phyloP scores from a whole-genome alignment of 768 basidiomycete species.

The Suillus weaverae region DNA sequence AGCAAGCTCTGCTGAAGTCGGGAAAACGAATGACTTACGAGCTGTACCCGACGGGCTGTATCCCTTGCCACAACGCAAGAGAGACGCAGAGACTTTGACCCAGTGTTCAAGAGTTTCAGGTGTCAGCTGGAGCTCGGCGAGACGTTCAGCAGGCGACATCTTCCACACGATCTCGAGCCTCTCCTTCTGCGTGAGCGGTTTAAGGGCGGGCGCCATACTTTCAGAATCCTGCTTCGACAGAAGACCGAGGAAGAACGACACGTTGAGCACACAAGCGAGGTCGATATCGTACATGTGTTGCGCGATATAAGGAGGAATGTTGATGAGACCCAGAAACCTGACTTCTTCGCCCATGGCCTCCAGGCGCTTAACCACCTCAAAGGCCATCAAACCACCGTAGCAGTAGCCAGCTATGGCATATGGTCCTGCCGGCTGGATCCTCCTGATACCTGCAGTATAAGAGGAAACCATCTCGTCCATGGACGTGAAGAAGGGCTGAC shows the following conservation, averaged over 20 bases:
- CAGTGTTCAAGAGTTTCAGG: conserved; percentile 27
- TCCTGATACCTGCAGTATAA: conserved; percentile 33
- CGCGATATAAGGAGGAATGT: conserved; percentile 38
- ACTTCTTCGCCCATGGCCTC: conserved; percentile 31
- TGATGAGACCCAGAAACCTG: conserved; percentile 35
- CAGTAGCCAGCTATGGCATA: conserved; percentile 40
- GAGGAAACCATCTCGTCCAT: conserved; percentile 35
- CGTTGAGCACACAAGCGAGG: conserved; percentile 41
- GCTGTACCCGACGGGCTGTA: conserved; percentile 26
- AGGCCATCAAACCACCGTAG: conserved; percentile 38
- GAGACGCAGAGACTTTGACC: conserved; percentile 29
- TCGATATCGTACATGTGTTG: conserved; percentile 42
- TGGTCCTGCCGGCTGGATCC: conserved; percentile 30
- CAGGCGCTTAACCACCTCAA: conserved; percentile 36
- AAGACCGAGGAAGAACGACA: conserved; percentile 43
- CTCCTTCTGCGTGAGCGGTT: conserved; percentile 20
- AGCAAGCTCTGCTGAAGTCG: neutral
- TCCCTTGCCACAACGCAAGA: conserved; percentile 30
- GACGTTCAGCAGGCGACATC: conserved; percentile 27
- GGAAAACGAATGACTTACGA: conserved; percentile 17
- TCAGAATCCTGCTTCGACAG: conserved; percentile 25
- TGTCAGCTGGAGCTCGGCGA: conserved; percentile 29
- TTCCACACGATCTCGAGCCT: conserved; percentile 29
- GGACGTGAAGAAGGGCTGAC: conserved; percentile 30
- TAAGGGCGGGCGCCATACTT: conserved; percentile 19